Evolutionary conservation across 78 protist genomes (phyloP), one percentile per base, ranked within the genome.

Genomic region (Monosiga brevicollis): DNA sequence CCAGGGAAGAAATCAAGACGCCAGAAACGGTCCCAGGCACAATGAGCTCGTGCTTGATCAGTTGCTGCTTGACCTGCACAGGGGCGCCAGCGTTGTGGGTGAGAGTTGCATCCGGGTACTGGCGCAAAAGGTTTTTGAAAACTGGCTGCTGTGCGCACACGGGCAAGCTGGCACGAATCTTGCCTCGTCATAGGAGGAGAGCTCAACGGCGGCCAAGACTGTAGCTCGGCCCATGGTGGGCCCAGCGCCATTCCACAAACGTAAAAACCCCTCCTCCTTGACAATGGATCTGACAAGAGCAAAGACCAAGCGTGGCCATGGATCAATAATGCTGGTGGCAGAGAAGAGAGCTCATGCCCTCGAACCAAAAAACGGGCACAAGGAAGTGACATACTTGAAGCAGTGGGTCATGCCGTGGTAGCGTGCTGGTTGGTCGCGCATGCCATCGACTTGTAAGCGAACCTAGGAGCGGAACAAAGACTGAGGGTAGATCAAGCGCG

Each of bases 131-230:
- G n/a, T n/a, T n/a, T n/a, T n/a, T n/a, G n/a, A n/a, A n/a, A n/a
- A n/a, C n/a, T n/a, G n/a, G n/a, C n/a, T n/a, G n/a, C n/a, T n/a
- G n/a, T n/a, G n/a, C n/a, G n/a, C n/a, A n/a, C n/a, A n/a, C n/a
- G n/a, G n/a, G n/a, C n/a, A n/a, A n/a, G n/a, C n/a, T n/a, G n/a
- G n/a, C n/a, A n/a, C n/a, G n/a, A n/a, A n/a, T n/a, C 54, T 54
- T 40, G 62, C 77, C 83, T 80, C 83, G 77, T 80, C 83, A 54
- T 80, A 80, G 26, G 83, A 35, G 40, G 83, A 32, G 32, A 80
- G 83, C 55, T 80, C 83, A 10, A 73, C 83, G n/a, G 83, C 83
- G 36, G 83, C 83, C 1, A 80, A 76, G 43, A 54, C 76, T 1
- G 73, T 49, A 10, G 83, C 83, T 24, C 76, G 83, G 76, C 76